Percentiles rank a stretch among this genome's conserved stretches.
Conservation (phyloP, 1,284 basidiomycete genomes). For the Apiotrichum brassicae region DNA sequence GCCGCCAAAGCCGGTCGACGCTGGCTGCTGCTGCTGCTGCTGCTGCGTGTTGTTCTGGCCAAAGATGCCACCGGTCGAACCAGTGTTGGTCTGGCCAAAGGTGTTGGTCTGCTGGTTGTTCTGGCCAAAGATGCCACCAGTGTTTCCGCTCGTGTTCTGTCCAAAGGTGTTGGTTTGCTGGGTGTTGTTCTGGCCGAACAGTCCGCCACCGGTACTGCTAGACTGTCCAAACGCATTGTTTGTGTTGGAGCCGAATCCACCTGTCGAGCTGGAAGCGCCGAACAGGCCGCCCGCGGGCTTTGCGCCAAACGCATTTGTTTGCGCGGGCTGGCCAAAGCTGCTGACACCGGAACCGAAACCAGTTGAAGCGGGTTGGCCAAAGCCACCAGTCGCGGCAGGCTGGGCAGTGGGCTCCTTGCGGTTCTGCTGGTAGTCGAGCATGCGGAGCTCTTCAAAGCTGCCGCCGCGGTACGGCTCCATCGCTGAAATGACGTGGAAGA, state of each 20-base stretch:
- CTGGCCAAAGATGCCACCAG: slow-evolving; percentile 42
- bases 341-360: slow-evolving; percentile 48
- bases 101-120: slow-evolving; percentile 24
- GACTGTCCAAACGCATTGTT: slow-evolving; percentile 35
- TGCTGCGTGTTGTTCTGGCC: slow-evolving; percentile 27
- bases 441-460: slow-evolving; percentile 47
- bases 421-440: slow-evolving; percentile 53
- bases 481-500: slow-evolving; percentile 43
- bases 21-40: slow-evolving; percentile 24
- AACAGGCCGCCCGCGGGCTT: slow-evolving; percentile 29
- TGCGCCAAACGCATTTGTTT: slow-evolving; percentile 31
- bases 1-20: slow-evolving; percentile 42
- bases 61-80: slow-evolving; percentile 33
- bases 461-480: slow-evolving; percentile 39
- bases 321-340: slow-evolving; percentile 16
- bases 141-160: slow-evolving; percentile 24
- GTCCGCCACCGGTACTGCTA: slow-evolving; percentile 26
- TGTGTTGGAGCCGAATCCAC: slow-evolving; percentile 3
- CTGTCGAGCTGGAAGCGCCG: slow-evolving; percentile 24
- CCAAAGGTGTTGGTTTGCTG: slow-evolving; percentile 29
- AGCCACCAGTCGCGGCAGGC: slow-evolving; percentile 28
- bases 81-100: slow-evolving; percentile 42
- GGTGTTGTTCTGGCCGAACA: slow-evolving; percentile 34
- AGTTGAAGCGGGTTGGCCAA: slow-evolving; percentile 46
- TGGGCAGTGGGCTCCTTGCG: slow-evolving; percentile 49